phyloP scores from a whole-genome alignment of 257 asterid genomes.

The Parsonsia alboflavescens region DNA sequence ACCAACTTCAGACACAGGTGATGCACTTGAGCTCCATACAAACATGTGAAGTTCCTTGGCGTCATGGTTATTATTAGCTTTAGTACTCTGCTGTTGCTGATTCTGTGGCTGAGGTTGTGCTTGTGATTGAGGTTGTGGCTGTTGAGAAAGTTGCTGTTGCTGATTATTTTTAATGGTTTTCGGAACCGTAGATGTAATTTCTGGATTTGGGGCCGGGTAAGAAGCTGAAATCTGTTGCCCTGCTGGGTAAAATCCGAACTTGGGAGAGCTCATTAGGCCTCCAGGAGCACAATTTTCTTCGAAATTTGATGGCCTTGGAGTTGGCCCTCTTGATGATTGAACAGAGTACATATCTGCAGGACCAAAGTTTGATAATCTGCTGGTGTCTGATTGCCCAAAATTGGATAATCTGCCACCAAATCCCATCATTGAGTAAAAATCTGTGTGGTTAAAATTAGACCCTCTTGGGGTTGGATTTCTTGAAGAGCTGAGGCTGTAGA shows the following conservation, averaged over 20 bases:
- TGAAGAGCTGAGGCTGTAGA: slow-evolving; percentile 45
- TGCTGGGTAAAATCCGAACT: slow-evolving; percentile 61
- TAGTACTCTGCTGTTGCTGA: slow-evolving; percentile 20
- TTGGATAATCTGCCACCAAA: slow-evolving; percentile 73
- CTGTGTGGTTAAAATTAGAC: slow-evolving; percentile 45
- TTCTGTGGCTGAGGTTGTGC: slow-evolving; percentile 22
- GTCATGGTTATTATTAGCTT: slow-evolving; percentile 41
- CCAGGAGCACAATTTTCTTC: slow-evolving; percentile 73
- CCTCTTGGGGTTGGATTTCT: slow-evolving; percentile 50
- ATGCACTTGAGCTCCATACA: slow-evolving; percentile 96
- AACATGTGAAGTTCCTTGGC: slow-evolving; percentile 98
- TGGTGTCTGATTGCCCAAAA: slow-evolving; percentile 72
- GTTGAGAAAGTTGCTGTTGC: slow-evolving; percentile 21
- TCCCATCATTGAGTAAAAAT: slow-evolving; percentile 60
- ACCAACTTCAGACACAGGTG: slow-evolving; percentile 80
- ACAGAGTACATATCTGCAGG: slow-evolving; percentile 75
- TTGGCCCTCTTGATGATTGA: slow-evolving; percentile 85
- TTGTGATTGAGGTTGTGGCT: slow-evolving; percentile 8
- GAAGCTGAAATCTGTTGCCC: slow-evolving; percentile 44
- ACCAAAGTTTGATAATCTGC: slow-evolving; percentile 65
- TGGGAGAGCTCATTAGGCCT: slow-evolving; percentile 54
- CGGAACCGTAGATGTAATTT: slow-evolving; percentile 55
- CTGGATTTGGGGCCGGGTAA: slow-evolving; percentile 94
- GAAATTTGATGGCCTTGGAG: slow-evolving; percentile 87
- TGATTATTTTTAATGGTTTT: slow-evolving; percentile 33